Evolutionary conservation across 148 eudicot genomes (phyloP), one percentile per base, ranked within the genome.

Genomic region (Spergularia bocconei): DNA sequence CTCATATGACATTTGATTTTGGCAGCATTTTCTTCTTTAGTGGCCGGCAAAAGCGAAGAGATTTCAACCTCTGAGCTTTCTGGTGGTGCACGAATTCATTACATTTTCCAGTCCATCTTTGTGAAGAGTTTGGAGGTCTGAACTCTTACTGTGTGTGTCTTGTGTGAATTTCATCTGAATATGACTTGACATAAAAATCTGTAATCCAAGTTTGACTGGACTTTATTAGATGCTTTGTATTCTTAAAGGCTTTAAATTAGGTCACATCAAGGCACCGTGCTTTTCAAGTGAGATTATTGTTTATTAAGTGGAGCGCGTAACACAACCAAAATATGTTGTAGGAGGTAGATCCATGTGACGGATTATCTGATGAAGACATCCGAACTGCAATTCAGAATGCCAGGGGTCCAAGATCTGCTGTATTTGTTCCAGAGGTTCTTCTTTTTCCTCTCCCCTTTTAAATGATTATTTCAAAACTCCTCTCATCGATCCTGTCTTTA

Each of bases 321-420:
- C 68, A 61, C 50, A 47, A 33, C 25, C 50, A 36, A 63, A 70
- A 75, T 60, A 53, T 69, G 60, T 77, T 85, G 55, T 87, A 95
- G 98, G 98, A 90, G 77, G 93, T 95, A 64, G 91, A 92, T 82
- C 98, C 98, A 33, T 92, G 96, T 79, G 97, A 92, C 66, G 96
- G 87, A 75, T 84, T 95, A 75, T 84, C 96, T 68, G 97, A 95
- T 86, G 93, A 88, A 76, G 97, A 95, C 82, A 90, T 95, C 80
- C 88, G 93, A 60, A 95, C 91, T 62, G 91, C 93, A 44, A 90
- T 95, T 80, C 97, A 95, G 78, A 95, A 95, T 86, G 92, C 98
- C 57, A 87, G 97, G 76, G 98, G 98, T 77, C 93, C 97, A 67
- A 92, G 83, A 82, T 90, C 96, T 70, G 92, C 92, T 41, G 82